These are phyloP conservation scores for Verticillium nubilum DNA, from an alignment of 2,329 filamentous ascomycete species.

Conservation along the genomic window DNA sequence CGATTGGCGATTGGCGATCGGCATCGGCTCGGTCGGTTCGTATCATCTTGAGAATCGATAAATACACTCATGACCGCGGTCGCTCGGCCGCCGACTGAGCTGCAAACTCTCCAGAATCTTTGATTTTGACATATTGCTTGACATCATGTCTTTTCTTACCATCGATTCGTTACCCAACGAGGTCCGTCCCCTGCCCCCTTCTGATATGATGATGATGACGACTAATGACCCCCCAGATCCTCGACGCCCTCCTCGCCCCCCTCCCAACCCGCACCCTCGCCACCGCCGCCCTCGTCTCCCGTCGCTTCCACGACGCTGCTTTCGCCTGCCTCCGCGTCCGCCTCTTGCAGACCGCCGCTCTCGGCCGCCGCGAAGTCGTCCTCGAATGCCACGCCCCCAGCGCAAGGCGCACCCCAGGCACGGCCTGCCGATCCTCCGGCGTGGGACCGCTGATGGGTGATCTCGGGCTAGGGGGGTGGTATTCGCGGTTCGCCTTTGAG, in stretches of 20 bases:
- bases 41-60: not conserved
- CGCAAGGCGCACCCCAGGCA: slow-evolving; percentile 60
- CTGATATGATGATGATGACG: not conserved
- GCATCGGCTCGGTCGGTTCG: not conserved
- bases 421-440: slow-evolving; percentile 60
- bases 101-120: slow-evolving; percentile 1
- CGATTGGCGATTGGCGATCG: not conserved
- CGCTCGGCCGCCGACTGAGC: not conserved
- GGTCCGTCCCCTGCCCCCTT: slow-evolving; percentile 14
- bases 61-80: not conserved
- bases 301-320: slow-evolving; percentile 58
- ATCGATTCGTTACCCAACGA: slow-evolving; percentile 28
- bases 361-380: slow-evolving; percentile 61
- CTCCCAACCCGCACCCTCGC: slow-evolving; percentile 49
- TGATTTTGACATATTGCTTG: not conserved
- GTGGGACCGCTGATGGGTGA: slow-evolving; percentile 51
- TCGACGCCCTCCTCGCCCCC: slow-evolving; percentile 41
- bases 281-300: slow-evolving; percentile 51
- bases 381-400: slow-evolving; percentile 75
- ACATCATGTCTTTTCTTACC: slow-evolving; percentile 4
- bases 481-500: slow-evolving; percentile 65
- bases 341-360: slow-evolving; percentile 50
- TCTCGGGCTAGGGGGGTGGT: slow-evolving; percentile 48
- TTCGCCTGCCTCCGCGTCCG: slow-evolving; percentile 60
- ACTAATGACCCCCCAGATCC: slow-evolving; percentile 29